Evolutionary conservation across 805 yeast genomes (phyloP).

Genomic region (Starmera caribaea): DNA sequence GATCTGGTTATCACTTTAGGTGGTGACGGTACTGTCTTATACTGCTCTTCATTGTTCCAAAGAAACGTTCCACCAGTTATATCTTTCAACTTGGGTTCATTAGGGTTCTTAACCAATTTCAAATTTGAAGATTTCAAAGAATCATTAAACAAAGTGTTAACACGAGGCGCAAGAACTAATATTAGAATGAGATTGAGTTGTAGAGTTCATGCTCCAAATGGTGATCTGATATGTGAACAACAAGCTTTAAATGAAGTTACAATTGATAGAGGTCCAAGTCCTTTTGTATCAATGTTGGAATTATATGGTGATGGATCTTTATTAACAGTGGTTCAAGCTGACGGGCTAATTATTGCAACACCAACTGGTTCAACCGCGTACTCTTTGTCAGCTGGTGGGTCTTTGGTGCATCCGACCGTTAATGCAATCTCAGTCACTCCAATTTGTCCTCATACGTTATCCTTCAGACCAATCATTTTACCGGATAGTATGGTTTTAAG

Average conservation of each 20-base stretch:
- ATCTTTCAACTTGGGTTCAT: conserved; percentile 80
- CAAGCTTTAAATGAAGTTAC: conserved; percentile 87
- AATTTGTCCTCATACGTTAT: conserved; percentile 90
- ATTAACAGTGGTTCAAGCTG: conserved; percentile 87
- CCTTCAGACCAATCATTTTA: conserved; percentile 83
- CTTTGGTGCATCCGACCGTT: conserved; percentile 89
- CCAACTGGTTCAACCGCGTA: conserved; percentile 97
- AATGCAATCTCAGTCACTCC: conserved; percentile 91
- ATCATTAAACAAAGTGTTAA: conserved; percentile 46
- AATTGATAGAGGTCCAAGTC: conserved; percentile 89
- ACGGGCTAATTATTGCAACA: conserved; percentile 85
- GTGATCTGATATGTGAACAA: conserved; percentile 37
- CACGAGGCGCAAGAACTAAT: conserved; percentile 66
- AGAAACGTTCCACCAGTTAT: conserved; percentile 84
- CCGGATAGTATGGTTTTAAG: conserved; percentile 89
- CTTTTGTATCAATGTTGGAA: conserved; percentile 84
- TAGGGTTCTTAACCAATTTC: conserved; percentile 88
- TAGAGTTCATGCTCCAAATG: conserved; percentile 44
- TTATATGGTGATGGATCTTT: conserved; percentile 80
- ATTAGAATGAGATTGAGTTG: conserved; percentile 85
- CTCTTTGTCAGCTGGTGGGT: conserved; percentile 91
- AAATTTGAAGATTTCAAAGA: conserved; percentile 63
- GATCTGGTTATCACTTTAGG: conserved; percentile 86
- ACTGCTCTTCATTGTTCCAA: conserved; percentile 81
- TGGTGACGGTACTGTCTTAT: conserved; percentile 93